Conservation (phyloP, 768 basidiomycete species). For the Hericium erinaceus region DNA sequence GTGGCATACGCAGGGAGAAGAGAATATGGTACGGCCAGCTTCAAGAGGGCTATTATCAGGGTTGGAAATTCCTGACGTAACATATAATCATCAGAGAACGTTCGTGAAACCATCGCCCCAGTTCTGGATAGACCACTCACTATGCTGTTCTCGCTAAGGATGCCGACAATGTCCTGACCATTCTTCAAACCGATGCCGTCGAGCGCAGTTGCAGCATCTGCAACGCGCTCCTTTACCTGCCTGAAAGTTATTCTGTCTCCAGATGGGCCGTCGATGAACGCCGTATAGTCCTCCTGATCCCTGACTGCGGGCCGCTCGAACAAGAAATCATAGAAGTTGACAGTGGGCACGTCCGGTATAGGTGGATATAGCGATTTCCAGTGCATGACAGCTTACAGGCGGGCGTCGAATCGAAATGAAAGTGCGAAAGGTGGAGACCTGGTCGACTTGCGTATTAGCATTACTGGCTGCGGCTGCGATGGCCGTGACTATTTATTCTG, state of each 20-base stretch:
- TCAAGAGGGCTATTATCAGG: slow-evolving; percentile 40
- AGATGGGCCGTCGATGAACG: neutral
- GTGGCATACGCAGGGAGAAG: slow-evolving; percentile 50
- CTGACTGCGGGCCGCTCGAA: neutral
- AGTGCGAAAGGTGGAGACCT: too few species aligned
- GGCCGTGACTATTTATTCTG: too few species aligned
- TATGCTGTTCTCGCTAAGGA: slow-evolving; percentile 61
- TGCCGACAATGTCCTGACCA: slow-evolving; percentile 46
- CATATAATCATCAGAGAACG: neutral
- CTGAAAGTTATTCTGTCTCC: neutral
- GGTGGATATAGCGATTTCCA: neutral
- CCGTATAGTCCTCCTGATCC: neutral
- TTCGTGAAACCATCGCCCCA: neutral
- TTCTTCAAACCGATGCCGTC: neutral
- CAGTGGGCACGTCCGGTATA: neutral
- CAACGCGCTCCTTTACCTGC: neutral
- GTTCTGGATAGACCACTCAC: slow-evolving; percentile 13
- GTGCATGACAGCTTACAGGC: neutral
- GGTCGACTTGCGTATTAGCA: too few species aligned
- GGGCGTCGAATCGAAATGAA: too few species aligned
- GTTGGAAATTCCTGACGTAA: slow-evolving; percentile 42
- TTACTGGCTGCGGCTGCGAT: too few species aligned
- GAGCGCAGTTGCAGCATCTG: neutral
- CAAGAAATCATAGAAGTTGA: neutral
- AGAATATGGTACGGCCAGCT: slow-evolving; percentile 41